A percentile compares a stretch with the other conserved stretches of the same genome.
Evolutionary conservation across 139 green algal species (phyloP).

Genomic region (Limnomonas spitsbergensis): DNA sequence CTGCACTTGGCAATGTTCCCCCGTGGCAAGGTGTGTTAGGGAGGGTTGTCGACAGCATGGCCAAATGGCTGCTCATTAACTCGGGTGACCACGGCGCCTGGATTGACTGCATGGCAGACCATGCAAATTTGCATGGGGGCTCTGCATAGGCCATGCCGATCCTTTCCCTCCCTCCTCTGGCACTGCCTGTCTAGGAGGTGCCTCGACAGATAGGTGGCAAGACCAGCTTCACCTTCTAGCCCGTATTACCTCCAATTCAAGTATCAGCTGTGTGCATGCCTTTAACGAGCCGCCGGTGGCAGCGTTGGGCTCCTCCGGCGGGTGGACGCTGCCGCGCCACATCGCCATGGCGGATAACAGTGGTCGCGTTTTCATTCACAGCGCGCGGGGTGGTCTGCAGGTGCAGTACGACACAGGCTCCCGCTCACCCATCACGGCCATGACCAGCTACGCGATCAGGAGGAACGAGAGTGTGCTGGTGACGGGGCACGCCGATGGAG

Average conservation of each 20-base stretch:
- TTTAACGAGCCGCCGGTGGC: neutral
- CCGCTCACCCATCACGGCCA: constrained; percentile 21
- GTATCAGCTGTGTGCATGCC: neutral
- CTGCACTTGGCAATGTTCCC: no score
- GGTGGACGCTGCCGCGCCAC: neutral
- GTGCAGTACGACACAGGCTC: constrained; percentile 15
- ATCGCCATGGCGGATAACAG: neutral
- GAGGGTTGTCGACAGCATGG: no score
- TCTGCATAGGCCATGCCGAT: no score
- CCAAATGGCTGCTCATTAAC: no score
- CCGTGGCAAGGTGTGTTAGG: no score
- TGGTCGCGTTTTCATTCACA: neutral
- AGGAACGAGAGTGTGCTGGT: constrained; percentile 31
- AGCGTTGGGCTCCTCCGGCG: neutral
- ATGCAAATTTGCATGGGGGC: no score
- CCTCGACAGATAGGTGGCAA: neutral
- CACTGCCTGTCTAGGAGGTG: no score
- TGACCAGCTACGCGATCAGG: constrained; percentile 26
- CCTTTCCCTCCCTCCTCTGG: no score
- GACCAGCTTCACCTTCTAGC: neutral
- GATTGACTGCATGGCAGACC: no score
- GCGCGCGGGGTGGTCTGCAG: neutral
- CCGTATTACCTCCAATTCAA: neutral
- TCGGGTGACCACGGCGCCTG: no score
- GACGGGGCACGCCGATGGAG: constrained; percentile 40